phyloP scores from a whole-genome alignment of 225 moss, liverwort and hornwort species.

The Physcomitrium patens region DNA sequence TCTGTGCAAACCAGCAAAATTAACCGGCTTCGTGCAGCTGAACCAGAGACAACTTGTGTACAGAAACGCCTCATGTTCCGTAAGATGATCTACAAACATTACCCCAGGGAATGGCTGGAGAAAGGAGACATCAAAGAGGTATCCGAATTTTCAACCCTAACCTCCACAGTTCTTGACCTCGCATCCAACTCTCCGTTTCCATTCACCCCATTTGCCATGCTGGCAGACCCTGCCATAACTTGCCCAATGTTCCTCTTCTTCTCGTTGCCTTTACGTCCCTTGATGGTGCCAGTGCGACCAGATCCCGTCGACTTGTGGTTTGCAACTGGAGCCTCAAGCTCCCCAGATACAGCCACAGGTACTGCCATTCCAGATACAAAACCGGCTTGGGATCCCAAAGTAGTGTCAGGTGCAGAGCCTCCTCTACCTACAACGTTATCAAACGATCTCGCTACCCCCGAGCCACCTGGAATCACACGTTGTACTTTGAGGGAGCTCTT shows the following conservation, averaged over 20 bases:
- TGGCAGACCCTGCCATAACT: constrained; percentile 51
- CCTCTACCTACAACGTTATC: constrained; percentile 39
- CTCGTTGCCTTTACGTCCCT: constrained; percentile 47
- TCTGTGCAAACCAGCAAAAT: neutral
- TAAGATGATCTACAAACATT: constrained; percentile 1
- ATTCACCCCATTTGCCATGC: constrained; percentile 29
- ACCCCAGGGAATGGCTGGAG: constrained; percentile 10
- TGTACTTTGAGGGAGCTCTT: constrained; percentile 44
- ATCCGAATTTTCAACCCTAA: constrained; percentile 36
- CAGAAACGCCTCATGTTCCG: neutral
- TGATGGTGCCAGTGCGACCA: constrained; percentile 33
- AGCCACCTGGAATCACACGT: constrained; percentile 24
- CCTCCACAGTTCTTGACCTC: constrained; percentile 37
- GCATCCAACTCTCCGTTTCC: constrained; percentile 33
- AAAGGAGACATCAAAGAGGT: constrained; percentile 24
- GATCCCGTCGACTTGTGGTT: constrained; percentile 34
- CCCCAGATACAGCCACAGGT: constrained; percentile 18
- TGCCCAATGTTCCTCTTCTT: constrained; percentile 68
- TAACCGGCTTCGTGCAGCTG: neutral
- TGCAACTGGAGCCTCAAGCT: constrained; percentile 15
- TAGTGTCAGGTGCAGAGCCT: constrained; percentile 27
- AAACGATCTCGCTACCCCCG: constrained; percentile 4
- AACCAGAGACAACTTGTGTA: neutral
- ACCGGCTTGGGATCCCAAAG: constrained; percentile 36
- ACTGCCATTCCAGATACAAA: constrained; percentile 44